phyloP scores from a whole-genome alignment of 495 filamentous ascomycete genomes.

The Copromyces sp. region DNA sequence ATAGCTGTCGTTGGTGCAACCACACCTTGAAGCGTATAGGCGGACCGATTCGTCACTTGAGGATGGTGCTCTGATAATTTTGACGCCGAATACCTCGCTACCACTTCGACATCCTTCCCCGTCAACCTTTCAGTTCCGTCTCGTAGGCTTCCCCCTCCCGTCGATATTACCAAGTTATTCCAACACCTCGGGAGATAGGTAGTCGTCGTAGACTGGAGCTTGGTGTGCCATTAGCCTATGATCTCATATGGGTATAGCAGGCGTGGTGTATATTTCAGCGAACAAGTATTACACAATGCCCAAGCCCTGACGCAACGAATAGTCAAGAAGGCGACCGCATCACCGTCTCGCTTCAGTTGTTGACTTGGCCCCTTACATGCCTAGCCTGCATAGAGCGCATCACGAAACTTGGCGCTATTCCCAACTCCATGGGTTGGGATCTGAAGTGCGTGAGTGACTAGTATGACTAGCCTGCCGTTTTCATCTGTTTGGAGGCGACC shows the following conservation, averaged over 20 bases:
- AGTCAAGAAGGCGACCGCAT: neutral
- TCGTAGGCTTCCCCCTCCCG: neutral
- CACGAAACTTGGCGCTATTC: conserved; percentile 4
- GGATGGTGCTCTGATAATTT: neutral
- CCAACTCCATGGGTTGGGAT: conserved; percentile 13
- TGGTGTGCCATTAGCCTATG: neutral
- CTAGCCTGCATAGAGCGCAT: conserved; percentile 1
- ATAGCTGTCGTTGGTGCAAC: neutral
- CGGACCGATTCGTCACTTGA: neutral
- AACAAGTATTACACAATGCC: neutral
- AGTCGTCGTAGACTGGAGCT: neutral
- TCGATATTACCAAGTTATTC: neutral
- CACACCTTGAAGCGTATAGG: neutral
- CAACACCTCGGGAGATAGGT: neutral
- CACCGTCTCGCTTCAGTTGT: neutral
- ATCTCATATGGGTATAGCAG: neutral
- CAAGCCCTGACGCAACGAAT: neutral
- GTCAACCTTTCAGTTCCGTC: neutral
- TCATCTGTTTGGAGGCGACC: neutral
- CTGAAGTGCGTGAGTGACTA: neutral
- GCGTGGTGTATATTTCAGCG: neutral
- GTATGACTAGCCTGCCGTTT: neutral
- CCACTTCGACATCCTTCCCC: neutral
- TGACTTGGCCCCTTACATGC: neutral
- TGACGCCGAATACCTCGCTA: neutral